Conservation (phyloP, 2,329 filamentous ascomycete genomes). For the Hypoxylon sp. region DNA sequence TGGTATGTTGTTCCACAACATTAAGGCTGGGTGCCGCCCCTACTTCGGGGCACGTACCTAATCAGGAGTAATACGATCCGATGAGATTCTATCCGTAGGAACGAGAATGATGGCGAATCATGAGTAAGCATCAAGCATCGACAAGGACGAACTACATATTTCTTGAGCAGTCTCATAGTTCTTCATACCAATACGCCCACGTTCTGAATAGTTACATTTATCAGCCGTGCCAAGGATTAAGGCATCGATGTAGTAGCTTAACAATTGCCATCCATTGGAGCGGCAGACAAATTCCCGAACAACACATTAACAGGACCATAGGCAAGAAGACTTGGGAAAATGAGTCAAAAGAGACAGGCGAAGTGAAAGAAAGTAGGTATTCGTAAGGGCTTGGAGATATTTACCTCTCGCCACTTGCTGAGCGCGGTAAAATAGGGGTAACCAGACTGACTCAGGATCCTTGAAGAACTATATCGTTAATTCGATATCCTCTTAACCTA, state of each 20-base stretch:
- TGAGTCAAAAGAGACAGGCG: neutral
- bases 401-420: neutral
- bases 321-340: neutral
- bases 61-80: slow-evolving; percentile 15
- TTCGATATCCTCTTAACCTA: neutral
- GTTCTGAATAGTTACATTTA: slow-evolving; percentile 15
- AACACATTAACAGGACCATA: neutral
- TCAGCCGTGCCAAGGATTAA: slow-evolving; percentile 15
- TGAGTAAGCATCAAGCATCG: slow-evolving; percentile 4
- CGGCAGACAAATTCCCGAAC: slow-evolving; percentile 7
- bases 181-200: neutral
- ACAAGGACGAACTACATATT: slow-evolving; percentile 12
- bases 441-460: neutral
- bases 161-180: neutral
- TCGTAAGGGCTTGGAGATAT: neutral
- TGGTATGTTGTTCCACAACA: slow-evolving; percentile 10
- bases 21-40: neutral
- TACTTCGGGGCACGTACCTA: neutral
- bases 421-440: slow-evolving; percentile 19
- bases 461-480: slow-evolving; percentile 1
- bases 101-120: slow-evolving; percentile 1
- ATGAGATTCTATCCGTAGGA: neutral
- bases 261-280: slow-evolving; percentile 4
- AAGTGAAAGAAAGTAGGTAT: neutral
- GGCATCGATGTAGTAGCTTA: neutral